Base-by-base conservation (phyloP, 129 eudicot genomes). In the Arctium minus region DNA sequence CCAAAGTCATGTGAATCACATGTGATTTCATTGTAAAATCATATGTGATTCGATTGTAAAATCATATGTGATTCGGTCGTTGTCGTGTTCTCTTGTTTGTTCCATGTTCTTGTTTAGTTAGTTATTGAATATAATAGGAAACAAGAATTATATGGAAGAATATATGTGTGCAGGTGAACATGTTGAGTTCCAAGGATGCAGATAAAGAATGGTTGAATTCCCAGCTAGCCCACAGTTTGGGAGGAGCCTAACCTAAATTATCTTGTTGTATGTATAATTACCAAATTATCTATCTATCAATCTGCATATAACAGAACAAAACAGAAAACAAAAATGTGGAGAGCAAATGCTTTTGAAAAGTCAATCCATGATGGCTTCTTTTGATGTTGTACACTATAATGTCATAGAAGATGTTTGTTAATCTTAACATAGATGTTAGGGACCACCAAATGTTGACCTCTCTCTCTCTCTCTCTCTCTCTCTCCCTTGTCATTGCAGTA, bases 141-240 rank as follows among this genome's bases (percentile, higher is more conserved):
- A 42, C 67, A n/a, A 22, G 71, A 76, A 48, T 82, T 75, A 8
- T 38, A 76, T 71, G 53, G 68, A 60, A 5, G 68, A 17, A 15
- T 0, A 15, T 53, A 15, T 60, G 8, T 83, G 17, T 77, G 79
- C 74, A 85, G 88, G 82, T 85, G 62, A 85, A 85, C 46, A 85
- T 85, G 88, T 78, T 91, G 80, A 86, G 88, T 22, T 88, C 94
- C 42, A 74, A 86, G 70, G 93, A 92, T 74, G 84, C 88, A 33
- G 90, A 84, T 9, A 90, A 86, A 81, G 90, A 80, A 67, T 68
- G 69, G 69, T 73, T 83, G 38, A 22, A 73, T 13, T 32, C 78
- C 50, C 83, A 75, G 67, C 75, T 84, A 4, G 67, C 83, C 62
- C 76, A 64, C 39, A 75, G 94, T 29, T 84, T 84, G 84, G 93